A percentile compares a stretch with the other conserved stretches of the same genome.
phyloP scores from a whole-genome alignment of 164 flowering plant species.

The Piper longum region DNA sequence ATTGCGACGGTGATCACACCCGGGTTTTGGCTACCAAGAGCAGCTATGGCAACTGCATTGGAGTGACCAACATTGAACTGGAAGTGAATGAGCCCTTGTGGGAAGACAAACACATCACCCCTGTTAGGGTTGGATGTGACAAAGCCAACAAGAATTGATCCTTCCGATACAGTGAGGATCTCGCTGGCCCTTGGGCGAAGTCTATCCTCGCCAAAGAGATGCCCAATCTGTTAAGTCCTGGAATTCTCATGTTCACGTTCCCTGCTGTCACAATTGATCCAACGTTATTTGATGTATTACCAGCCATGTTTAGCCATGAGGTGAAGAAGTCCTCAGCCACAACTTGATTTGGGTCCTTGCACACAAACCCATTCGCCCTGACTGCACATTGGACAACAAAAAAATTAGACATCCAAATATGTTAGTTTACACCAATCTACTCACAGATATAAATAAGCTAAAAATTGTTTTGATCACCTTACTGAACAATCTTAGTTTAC shows the following conservation, averaged over 20 bases:
- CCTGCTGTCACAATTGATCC: constrained; percentile 2
- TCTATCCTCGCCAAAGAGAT: constrained; percentile 5
- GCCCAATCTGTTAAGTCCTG: constrained; percentile 1
- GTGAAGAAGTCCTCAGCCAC: constrained; percentile 2
- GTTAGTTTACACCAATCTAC: too few species aligned
- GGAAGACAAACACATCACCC: too few species aligned
- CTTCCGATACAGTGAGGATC: background rate
- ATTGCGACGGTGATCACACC: background rate
- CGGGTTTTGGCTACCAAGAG: constrained; percentile 4
- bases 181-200: constrained; percentile 1
- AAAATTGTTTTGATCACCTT: too few species aligned
- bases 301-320: background rate
- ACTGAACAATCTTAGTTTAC: too few species aligned
- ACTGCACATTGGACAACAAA: too few species aligned
- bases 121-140: too few species aligned
- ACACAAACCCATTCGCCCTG: too few species aligned
- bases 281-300: background rate
- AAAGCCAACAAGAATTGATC: too few species aligned
- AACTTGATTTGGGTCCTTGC: background rate
- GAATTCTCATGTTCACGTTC: background rate
- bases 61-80: background rate
- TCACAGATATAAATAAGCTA: too few species aligned
- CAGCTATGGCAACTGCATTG: background rate
- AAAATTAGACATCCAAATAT: too few species aligned
- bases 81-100: background rate